Evolutionary conservation across 108 stramenopile genomes (phyloP).

Genomic region (Cyclotella atomus): DNA sequence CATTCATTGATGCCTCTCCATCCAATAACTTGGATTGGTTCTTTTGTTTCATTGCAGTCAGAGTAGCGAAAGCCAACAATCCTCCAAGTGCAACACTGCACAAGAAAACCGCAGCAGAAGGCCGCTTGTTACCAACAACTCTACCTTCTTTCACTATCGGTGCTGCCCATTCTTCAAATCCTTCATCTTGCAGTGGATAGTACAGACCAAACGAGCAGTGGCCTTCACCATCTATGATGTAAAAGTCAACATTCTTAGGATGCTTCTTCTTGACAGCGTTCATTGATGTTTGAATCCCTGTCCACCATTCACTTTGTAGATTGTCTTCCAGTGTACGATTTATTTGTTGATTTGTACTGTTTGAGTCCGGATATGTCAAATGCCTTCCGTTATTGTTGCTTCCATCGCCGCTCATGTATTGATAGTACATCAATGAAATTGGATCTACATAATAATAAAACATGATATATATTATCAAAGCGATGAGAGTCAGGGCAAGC

Average conservation of each 20-base stretch:
- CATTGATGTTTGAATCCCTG: conserved; percentile 33
- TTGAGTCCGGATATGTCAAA: background rate
- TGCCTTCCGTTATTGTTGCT: conserved; percentile 17
- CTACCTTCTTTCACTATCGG: conserved; percentile 44
- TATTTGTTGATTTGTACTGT: background rate
- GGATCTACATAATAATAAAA: conserved; percentile 36
- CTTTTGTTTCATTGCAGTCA: background rate
- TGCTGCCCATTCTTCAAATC: conserved; percentile 46
- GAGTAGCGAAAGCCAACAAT: background rate
- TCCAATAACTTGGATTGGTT: conserved; percentile 1
- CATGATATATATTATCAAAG: background rate
- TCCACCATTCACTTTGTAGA: conserved; percentile 41
- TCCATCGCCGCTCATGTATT: conserved; percentile 59
- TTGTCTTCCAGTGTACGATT: conserved; percentile 22
- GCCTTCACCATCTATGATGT: conserved; percentile 53
- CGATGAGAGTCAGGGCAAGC: background rate
- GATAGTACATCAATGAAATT: conserved; percentile 50
- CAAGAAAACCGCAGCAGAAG: conserved; percentile 32
- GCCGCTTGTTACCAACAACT: conserved; percentile 11
- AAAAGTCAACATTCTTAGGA: conserved; percentile 44
- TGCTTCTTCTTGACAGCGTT: conserved; percentile 44
- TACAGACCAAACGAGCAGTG: conserved; percentile 64
- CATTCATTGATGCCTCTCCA: background rate
- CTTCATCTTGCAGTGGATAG: conserved; percentile 51
- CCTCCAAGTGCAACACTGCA: conserved; percentile 25